A percentile compares a stretch with the other conserved stretches of the same genome.
Evolutionary conservation across 257 asterid genomes (phyloP).

Genomic region (Gynochthodes officinalis): DNA sequence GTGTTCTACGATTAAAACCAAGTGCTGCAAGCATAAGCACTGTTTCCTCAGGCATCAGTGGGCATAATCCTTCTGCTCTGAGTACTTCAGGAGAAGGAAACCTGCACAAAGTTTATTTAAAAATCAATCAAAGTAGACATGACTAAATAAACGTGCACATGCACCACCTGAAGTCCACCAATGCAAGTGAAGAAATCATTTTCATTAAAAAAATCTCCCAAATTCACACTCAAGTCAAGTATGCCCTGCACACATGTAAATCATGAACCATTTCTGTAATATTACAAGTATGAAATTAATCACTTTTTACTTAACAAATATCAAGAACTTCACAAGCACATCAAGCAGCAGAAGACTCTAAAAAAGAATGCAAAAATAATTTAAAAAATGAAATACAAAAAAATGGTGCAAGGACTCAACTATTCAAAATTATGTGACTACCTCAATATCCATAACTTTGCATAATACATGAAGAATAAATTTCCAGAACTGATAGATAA

Average conservation of each 20-base stretch:
- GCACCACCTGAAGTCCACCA: background rate
- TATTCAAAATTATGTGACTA: background rate
- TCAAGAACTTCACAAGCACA: background rate
- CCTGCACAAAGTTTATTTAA: constrained; percentile 39
- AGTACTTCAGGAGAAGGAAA: constrained; percentile 65
- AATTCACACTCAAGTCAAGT: too few relatives aligned
- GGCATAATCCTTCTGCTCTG: constrained; percentile 86
- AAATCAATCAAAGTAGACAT: background rate
- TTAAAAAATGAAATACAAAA: background rate
- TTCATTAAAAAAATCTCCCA: background rate
- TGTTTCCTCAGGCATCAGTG: constrained; percentile 99
- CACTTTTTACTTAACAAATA: background rate
- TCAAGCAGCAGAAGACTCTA: background rate
- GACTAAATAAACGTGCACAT: background rate
- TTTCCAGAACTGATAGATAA: background rate
- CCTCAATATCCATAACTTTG: background rate
- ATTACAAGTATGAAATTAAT: too few relatives aligned
- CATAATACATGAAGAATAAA: background rate
- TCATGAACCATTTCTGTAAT: too few relatives aligned
- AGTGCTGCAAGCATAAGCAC: constrained; percentile 95
- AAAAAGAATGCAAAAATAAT: too few relatives aligned
- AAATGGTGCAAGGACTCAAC: background rate
- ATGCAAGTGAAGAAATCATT: background rate
- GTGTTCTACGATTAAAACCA: constrained; percentile 84
- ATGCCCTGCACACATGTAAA: background rate